Conservation (phyloP, 2,329 filamentous ascomycete species). For the Paraphoma sp. region DNA sequence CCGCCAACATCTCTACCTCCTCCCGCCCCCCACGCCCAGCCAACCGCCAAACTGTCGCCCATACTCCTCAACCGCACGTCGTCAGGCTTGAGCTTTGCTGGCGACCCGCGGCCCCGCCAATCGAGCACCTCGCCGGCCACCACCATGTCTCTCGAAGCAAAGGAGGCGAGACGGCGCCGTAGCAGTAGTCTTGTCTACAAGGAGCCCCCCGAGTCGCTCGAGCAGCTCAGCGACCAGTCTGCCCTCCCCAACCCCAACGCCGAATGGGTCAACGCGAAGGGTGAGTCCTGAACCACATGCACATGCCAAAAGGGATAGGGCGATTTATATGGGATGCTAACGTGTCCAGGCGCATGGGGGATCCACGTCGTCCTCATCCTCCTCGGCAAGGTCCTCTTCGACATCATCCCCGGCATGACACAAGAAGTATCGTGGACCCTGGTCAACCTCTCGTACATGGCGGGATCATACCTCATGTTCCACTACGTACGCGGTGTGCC, state of each 20-base stretch:
- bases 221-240: constrained; percentile 97
- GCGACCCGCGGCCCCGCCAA: constrained; percentile 66
- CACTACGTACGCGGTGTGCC: constrained; percentile 97
- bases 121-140: constrained; percentile 30
- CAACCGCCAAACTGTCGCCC: constrained; percentile 94
- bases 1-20: neutral
- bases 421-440: constrained; percentile 99
- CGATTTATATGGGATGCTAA: constrained; percentile 10
- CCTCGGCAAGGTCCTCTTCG: constrained; percentile 93
- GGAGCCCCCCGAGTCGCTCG: constrained; percentile 93
- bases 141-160: constrained; percentile 54
- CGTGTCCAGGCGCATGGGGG: constrained; percentile 83
- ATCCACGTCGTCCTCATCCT: constrained; percentile 95
- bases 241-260: constrained; percentile 95
- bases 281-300: constrained; percentile 59
- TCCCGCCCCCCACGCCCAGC: constrained; percentile 1
- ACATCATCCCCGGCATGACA: constrained; percentile 93
- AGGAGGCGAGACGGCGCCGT: constrained; percentile 78
- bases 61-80: constrained; percentile 84
- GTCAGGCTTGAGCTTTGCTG: constrained; percentile 76
- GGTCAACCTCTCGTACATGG: constrained; percentile 99
- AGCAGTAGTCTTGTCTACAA: constrained; percentile 99
- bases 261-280: constrained; percentile 99
- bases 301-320: no score
- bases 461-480: constrained; percentile 99